A percentile compares a stretch with the other conserved stretches of the same genome.
Conservation (phyloP, 129 eudicot genomes). For the Mikania micrantha region DNA sequence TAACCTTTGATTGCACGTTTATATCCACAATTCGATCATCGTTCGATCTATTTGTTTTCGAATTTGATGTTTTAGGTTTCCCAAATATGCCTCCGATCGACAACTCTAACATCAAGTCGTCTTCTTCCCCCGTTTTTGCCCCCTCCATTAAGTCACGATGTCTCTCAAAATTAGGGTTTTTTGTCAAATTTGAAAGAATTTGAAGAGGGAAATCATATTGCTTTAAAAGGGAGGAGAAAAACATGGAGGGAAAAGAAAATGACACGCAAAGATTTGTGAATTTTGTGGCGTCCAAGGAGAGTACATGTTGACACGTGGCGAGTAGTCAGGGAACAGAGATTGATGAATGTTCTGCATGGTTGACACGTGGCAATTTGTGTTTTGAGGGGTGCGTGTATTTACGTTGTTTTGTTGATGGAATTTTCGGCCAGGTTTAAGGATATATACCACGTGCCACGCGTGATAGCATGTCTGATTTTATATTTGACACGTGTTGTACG, state of each 20-base stretch:
- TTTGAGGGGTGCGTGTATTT: neutral
- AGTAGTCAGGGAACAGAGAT: neutral
- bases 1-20: conserved; percentile 29
- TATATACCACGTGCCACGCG: neutral
- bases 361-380: conserved; percentile 12
- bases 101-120: conserved; percentile 58
- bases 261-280: conserved; percentile 39
- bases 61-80: conserved; percentile 19
- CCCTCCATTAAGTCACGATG: neutral
- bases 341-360: conserved; percentile 10
- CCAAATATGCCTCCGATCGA: conserved; percentile 47
- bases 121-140: conserved; percentile 19
- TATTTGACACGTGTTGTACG: conserved; percentile 9
- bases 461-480: neutral
- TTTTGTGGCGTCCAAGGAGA: neutral
- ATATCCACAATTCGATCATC: neutral
- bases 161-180: too few relatives aligned
- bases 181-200: neutral
- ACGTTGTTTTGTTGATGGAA: neutral
- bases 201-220: neutral
- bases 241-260: conserved; percentile 12
- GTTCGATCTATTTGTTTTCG: neutral
- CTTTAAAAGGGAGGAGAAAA: too few relatives aligned
- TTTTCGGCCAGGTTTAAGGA: neutral
- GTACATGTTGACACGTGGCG: conserved; percentile 18